Base-by-base conservation (phyloP, 257 asterid species). In the Ligustrum vulgare region DNA sequence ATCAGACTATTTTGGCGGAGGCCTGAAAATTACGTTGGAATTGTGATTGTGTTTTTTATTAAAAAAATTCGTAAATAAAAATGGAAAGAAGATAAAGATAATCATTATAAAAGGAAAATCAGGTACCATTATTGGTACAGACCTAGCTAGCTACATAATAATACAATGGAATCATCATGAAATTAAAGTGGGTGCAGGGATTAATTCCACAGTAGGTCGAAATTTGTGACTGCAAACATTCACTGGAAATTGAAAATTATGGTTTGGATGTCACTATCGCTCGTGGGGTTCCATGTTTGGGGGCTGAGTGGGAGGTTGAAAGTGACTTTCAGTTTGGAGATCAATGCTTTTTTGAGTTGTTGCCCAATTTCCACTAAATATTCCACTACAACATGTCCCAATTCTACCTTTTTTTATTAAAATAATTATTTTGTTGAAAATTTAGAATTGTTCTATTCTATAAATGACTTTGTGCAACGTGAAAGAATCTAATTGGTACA, bases 251-350 rank as follows among this genome's bases (percentile, higher is more conserved):
- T 6, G 13, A 56, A 51, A 51, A 56, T 56, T 20, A 22, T 20
- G 64, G 31, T 2, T 71, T 72, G 54, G 41, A 36, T 20, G 76
- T 72, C 76, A 72, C 8, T 13, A 34, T 58, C 76, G 54, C 13
- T n/a, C 70, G 36, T 72, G 69, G 18, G 69, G 34, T 20, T 54
- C 13, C 33, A 71, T 49, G 67, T 51, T 56, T 28, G 68, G 34
- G 49, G 62, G 73, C n/a, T 72, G 49, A 72, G 49, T 72, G 67
- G 11, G 8, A 51, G 3, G 28, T 51, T 20, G 64, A 56, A 56
- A 20, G 13, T 56, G 64, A 20, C 64, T 20, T 56, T 56, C 4
- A 56, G 64, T 20, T 56, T 20, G 64, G 64, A 18, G 64, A 56
- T 51, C 62, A 20, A 51, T 18, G 64, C 64, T 72, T 72, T 72